Evolutionary conservation across 371 early-diverging fungal species (phyloP).

Genomic region (Mortierella sp.): DNA sequence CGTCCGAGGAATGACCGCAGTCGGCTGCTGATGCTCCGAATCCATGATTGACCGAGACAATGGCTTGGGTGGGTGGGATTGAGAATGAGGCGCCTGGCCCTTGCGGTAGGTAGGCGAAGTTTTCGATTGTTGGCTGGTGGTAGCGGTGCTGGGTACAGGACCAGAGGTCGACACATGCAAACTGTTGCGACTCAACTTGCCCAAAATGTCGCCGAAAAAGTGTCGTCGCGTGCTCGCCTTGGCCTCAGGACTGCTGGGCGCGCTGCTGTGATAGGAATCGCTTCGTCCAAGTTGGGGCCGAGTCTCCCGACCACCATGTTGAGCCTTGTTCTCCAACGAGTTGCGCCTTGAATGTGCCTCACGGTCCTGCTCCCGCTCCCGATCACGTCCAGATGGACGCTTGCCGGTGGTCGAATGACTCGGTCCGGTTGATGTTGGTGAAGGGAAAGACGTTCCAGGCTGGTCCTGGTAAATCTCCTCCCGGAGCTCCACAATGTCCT

Average conservation of each 20-base stretch:
- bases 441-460: background rate
- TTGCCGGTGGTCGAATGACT: background rate
- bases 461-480: conserved; percentile 45
- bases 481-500: conserved; percentile 41
- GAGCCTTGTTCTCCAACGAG: conserved; percentile 23
- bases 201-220: conserved; percentile 27
- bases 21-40: background rate
- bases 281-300: conserved; percentile 7
- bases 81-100: conserved; percentile 9
- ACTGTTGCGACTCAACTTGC: conserved; percentile 22
- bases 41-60: background rate
- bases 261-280: conserved; percentile 24
- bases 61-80: conserved; percentile 14
- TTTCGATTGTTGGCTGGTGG: conserved; percentile 5
- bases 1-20: background rate
- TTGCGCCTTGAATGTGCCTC: conserved; percentile 27
- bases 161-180: conserved; percentile 13
- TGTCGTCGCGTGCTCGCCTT: conserved; percentile 14
- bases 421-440: background rate
- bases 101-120: conserved; percentile 12
- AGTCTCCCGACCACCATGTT: conserved; percentile 7
- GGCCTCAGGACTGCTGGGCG: conserved; percentile 24
- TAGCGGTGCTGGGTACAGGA: conserved; percentile 8
- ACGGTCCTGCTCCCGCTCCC: conserved; percentile 2
- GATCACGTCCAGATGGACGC: conserved; percentile 9